Percentiles rank a stretch among this genome's conserved stretches.
Conservation (phyloP, 306 rosid species). For the Crotalaria pallida region DNA sequence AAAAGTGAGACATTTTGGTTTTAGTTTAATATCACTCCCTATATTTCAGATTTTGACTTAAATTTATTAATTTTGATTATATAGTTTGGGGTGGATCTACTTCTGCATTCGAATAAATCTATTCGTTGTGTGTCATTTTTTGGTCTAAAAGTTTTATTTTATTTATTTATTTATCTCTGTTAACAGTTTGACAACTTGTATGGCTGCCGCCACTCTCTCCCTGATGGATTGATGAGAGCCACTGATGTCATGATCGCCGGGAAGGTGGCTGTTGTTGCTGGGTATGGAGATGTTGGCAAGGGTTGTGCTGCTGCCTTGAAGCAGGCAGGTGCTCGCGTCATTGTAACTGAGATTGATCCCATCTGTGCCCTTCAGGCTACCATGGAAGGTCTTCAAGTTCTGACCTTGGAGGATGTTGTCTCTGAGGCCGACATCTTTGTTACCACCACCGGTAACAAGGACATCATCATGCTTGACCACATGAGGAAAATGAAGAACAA, state of each 20-base stretch:
- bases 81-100: neutral
- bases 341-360: constrained; percentile 92
- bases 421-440: constrained; percentile 77
- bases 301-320: constrained; percentile 94
- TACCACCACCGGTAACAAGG: constrained; percentile 98
- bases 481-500: constrained; percentile 99
- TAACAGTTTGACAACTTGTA: constrained; percentile 91
- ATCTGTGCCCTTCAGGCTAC: constrained; percentile 96
- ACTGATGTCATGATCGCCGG: constrained; percentile 99
- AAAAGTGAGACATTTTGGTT: too few species aligned
- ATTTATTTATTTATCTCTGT: neutral
- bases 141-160: neutral
- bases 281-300: constrained; percentile 98
- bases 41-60: too few species aligned
- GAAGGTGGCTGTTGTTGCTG: constrained; percentile 74
- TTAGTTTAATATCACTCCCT: too few species aligned
- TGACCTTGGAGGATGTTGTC: constrained; percentile 55
- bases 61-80: neutral
- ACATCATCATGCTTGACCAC: constrained; percentile 74
- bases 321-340: constrained; percentile 91
- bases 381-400: constrained; percentile 87
- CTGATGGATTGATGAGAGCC: constrained; percentile 97
- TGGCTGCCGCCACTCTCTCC: constrained; percentile 99
- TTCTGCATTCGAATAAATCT: neutral
- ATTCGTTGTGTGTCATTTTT: neutral